Conservation (phyloP, 345 rosid species). For the rapeseed (Brassica napus) region DNA sequence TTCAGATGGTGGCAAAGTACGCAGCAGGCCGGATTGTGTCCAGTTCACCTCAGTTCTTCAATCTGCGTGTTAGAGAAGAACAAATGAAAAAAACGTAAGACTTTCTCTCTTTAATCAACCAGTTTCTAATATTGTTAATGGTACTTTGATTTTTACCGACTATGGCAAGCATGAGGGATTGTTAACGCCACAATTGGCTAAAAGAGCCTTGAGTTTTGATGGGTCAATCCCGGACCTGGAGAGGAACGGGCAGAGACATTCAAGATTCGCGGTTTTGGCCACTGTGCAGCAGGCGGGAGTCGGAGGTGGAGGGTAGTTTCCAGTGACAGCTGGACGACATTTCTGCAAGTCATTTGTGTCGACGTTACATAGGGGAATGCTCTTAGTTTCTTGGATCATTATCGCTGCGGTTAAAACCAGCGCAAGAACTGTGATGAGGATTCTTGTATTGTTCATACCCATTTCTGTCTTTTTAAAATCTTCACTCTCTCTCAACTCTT, state of each 20-base stretch:
- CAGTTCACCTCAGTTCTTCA: constrained; percentile 12
- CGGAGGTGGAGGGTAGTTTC: constrained; percentile 45
- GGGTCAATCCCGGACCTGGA: constrained; percentile 38
- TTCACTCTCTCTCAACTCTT: neutral
- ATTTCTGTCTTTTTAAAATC: neutral
- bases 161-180: neutral
- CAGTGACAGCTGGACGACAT: constrained; percentile 53
- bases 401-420: constrained; percentile 9
- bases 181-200: constrained; percentile 39
- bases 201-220: constrained; percentile 42
- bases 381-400: constrained; percentile 24
- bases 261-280: constrained; percentile 37
- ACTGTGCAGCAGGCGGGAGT: constrained; percentile 45
- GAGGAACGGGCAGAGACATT: constrained; percentile 44
- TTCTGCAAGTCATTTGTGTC: constrained; percentile 36
- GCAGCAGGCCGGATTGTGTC: neutral
- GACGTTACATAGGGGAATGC: constrained; percentile 39
- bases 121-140: neutral
- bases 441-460: constrained; percentile 25
- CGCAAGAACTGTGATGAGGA: constrained; percentile 26
- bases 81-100: constrained; percentile 13
- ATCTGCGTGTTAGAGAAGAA: constrained; percentile 20
- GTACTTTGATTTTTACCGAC: neutral
- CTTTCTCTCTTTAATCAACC: neutral
- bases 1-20: neutral